phyloP scores from a whole-genome alignment of 192 early-diverging fungal genomes.

The Backusella parvicylindrica region DNA sequence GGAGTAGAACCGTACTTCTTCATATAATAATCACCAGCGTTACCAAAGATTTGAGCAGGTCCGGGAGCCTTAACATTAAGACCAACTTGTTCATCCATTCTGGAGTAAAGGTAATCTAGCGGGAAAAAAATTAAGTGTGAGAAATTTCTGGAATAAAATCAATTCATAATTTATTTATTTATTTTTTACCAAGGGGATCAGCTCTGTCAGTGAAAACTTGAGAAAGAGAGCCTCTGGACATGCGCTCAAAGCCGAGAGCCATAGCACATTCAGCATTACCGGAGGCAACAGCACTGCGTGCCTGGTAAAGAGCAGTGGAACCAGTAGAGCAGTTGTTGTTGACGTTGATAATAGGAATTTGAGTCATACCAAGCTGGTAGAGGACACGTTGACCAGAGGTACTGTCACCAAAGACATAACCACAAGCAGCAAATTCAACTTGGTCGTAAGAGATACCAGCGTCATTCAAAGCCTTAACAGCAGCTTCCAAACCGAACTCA shows the following conservation, averaged over 20 bases:
- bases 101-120: constrained; percentile 19
- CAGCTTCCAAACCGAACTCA: constrained; percentile 58
- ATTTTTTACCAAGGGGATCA: constrained; percentile 48
- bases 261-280: constrained; percentile 64
- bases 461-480: constrained; percentile 69
- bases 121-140: neutral
- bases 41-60: constrained; percentile 68
- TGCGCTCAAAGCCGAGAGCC: constrained; percentile 76
- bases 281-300: constrained; percentile 54
- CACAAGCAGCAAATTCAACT: constrained; percentile 52
- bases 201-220: constrained; percentile 54
- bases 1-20: constrained; percentile 59
- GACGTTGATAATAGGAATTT: constrained; percentile 64
- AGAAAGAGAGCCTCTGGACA: constrained; percentile 50
- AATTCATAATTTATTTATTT: neutral
- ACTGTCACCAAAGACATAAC: constrained; percentile 54
- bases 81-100: constrained; percentile 46
- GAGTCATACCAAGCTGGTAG: constrained; percentile 72
- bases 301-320: constrained; percentile 63
- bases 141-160: constrained; percentile 23
- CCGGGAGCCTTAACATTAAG: constrained; percentile 53
- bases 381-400: constrained; percentile 67
- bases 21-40: constrained; percentile 66
- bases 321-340: constrained; percentile 81
- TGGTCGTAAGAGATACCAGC: constrained; percentile 65